phyloP scores from a whole-genome alignment of 768 basidiomycete genomes.

The Boletus huronensis region DNA sequence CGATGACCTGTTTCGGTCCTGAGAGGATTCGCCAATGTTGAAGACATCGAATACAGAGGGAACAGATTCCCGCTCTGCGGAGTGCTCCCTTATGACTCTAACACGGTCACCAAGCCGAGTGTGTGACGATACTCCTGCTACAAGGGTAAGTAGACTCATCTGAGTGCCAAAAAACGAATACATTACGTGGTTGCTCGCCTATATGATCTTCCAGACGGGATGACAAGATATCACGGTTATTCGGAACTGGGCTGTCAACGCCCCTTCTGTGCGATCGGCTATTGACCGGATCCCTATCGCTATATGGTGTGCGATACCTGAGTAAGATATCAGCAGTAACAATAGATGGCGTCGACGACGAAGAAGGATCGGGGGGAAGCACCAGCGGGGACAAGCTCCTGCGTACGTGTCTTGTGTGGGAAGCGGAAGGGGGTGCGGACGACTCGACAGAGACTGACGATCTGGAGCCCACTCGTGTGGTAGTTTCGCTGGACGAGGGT shows the following conservation, averaged over 20 bases:
- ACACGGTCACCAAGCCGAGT: constrained; percentile 10
- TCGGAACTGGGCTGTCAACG: constrained; percentile 3
- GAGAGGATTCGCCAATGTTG: constrained; percentile 21
- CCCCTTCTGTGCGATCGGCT: constrained; percentile 6
- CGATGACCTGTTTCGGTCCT: constrained; percentile 15
- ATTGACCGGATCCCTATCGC: background rate
- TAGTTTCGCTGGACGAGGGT: constrained; percentile 11
- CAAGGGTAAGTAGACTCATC: background rate
- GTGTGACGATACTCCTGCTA: constrained; percentile 3
- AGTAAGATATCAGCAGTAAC: constrained; percentile 15
- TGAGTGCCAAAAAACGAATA: background rate
- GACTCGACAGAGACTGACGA: constrained; percentile 12
- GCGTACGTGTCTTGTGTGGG: constrained; percentile 16
- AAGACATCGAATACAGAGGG: constrained; percentile 32
- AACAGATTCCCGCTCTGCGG: constrained; percentile 19
- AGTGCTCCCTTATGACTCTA: constrained; percentile 23
- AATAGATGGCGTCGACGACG: constrained; percentile 9
- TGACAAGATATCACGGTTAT: background rate
- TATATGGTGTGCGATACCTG: constrained; percentile 11
- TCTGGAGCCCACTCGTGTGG: constrained; percentile 7
- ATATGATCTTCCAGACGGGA: constrained; percentile 8
- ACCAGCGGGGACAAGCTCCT: constrained; percentile 27
- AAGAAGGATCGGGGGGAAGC: constrained; percentile 16
- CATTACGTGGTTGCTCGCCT: constrained; percentile 10
- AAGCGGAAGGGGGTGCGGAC: constrained; percentile 1